Evolutionary conservation across 1,284 basidiomycete genomes (phyloP).

Genomic region (Microstroma glucosiphilum): DNA sequence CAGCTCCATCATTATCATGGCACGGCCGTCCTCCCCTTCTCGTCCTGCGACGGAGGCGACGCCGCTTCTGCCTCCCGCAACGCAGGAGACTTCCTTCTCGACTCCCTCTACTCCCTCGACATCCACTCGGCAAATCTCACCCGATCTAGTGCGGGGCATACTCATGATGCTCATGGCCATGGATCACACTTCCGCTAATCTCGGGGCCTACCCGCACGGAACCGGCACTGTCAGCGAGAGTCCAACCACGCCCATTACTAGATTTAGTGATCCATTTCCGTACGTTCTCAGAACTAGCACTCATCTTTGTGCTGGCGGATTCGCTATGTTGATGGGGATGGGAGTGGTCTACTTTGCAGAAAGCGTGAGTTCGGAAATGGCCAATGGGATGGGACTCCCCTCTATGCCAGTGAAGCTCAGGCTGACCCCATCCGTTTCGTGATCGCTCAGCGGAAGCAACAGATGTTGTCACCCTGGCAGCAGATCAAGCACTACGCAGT

Average conservation of each 20-base stretch:
- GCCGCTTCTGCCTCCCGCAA: neutral
- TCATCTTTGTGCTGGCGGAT: constrained; percentile 34
- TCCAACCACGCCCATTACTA: constrained; percentile 16
- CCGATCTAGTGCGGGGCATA: constrained; percentile 33
- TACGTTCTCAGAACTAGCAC: constrained; percentile 22
- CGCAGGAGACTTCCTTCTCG: neutral
- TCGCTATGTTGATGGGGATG: constrained; percentile 35
- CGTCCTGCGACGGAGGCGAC: too few species aligned
- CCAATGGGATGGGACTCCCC: too few species aligned
- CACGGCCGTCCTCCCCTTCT: too few species aligned
- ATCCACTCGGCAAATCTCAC: constrained; percentile 25
- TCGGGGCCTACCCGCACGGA: constrained; percentile 31
- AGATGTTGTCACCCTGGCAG: constrained; percentile 16
- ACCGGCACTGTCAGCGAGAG: constrained; percentile 22
- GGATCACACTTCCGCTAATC: constrained; percentile 27
- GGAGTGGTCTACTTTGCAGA: constrained; percentile 28
- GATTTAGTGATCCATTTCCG: constrained; percentile 20
- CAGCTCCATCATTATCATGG: too few species aligned
- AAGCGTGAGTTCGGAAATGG: neutral
- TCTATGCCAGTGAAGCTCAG: too few species aligned
- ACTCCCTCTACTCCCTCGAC: neutral
- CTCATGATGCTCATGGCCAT: constrained; percentile 32
- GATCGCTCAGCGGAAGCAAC: constrained; percentile 10
- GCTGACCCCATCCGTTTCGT: too few species aligned
- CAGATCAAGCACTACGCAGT: constrained; percentile 15